Evolutionary conservation across 371 early-diverging fungal genomes (phyloP), one percentile per base, ranked within the genome.

Genomic region (Saksenaea vasiformis): DNA sequence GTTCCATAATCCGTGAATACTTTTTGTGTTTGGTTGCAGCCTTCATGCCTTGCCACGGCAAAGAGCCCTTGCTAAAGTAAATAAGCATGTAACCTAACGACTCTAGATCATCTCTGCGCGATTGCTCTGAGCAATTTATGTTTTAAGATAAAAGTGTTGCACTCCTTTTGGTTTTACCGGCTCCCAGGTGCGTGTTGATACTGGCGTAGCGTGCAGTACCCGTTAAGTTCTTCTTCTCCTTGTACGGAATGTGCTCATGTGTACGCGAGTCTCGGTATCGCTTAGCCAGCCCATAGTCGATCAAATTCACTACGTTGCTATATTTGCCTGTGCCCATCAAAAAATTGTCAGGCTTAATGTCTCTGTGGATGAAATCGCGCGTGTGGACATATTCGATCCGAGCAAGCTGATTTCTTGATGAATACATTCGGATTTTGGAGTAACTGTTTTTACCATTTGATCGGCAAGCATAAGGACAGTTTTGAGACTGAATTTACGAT

Each of bases 1-100:
- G 97, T 68, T 99, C 97, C 94, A 95, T 95, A 72, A 99, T 99
- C 65, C 94, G 91, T 73, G 98, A 97, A 81, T 98, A 99, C 86
- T 99, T 99, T 83, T 98, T 95, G 83, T 95, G 94, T 86, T 99
- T 99, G 41, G 96, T 97, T 24, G 91, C 93, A 15, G 98, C 99
- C 73, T 93, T 93, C 57, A 99, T 83, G 22, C 99, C 99, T 79
- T 99, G 99, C 99, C 99, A 99, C 47, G 99, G 99, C 57, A 99
- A 85, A 47, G 90, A 90, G 13, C 99, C 99, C 58, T 98, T 92
- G 67, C 93, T 90, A 71, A 99, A 99, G 85, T 99, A 99, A 87
- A 99, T 94, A 38, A 99, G 86, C 31, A 99, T 98, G 78, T 99
- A 99, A n/a, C 98, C 98, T 38, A 99, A 80, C 34, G 97, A 95